Evolutionary conservation across 495 filamentous ascomycete genomes (phyloP).

Genomic region (Penicillium parvum): DNA sequence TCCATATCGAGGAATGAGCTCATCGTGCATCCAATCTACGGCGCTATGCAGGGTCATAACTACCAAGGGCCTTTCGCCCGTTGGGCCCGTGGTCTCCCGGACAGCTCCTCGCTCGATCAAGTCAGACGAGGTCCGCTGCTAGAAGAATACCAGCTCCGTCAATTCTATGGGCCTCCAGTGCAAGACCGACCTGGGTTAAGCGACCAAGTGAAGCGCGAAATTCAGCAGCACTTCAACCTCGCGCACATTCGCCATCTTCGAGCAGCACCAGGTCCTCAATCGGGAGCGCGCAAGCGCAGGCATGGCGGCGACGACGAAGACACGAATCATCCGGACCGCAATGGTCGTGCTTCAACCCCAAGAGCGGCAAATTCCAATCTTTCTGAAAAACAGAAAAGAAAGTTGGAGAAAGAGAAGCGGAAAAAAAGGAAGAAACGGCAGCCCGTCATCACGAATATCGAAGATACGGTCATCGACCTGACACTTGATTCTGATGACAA

Average conservation of each 20-base stretch:
- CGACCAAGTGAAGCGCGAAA: constrained; percentile 8
- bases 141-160: constrained; percentile 21
- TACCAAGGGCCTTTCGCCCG: constrained; percentile 45
- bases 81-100: constrained; percentile 32
- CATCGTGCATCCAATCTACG: constrained; percentile 35
- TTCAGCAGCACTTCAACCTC: constrained; percentile 20
- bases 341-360: too few relatives aligned
- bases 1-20: constrained; percentile 37
- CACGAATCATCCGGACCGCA: too few relatives aligned
- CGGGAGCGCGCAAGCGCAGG: constrained; percentile 9
- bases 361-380: too few relatives aligned
- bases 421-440: constrained; percentile 4
- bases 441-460: constrained; percentile 6
- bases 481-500: constrained; percentile 23
- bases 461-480: constrained; percentile 25
- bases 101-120: constrained; percentile 9
- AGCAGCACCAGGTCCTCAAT: constrained; percentile 15
- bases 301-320: too few relatives aligned
- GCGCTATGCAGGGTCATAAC: constrained; percentile 40
- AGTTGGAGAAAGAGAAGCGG: not conserved
- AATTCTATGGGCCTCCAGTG: constrained; percentile 25
- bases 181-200: constrained; percentile 22
- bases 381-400: constrained; percentile 3
- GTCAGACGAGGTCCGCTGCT: constrained; percentile 18
- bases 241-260: constrained; percentile 13